A percentile compares a stretch with the other conserved stretches of the same genome.
Conservation (phyloP, 805 yeast genomes). For the Metschnikowia chrysomelidarum region DNA sequence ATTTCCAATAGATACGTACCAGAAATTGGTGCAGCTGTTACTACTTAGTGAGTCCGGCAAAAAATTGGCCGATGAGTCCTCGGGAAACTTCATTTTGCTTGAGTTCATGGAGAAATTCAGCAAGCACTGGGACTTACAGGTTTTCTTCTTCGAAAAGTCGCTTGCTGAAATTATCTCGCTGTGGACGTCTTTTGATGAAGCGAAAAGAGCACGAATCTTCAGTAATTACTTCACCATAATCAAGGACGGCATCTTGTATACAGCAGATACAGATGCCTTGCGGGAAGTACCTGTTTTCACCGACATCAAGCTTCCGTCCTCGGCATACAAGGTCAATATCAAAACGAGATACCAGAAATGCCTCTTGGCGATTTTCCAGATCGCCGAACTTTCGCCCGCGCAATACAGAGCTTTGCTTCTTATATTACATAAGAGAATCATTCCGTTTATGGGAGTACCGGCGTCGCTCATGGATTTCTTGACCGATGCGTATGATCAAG, state of each 20-base stretch:
- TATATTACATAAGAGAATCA: constrained; percentile 77
- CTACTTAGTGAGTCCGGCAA: constrained; percentile 33
- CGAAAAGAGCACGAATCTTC: constrained; percentile 21
- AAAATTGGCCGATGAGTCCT: constrained; percentile 44
- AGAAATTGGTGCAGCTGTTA: constrained; percentile 35
- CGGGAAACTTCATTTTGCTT: constrained; percentile 45
- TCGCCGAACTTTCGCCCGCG: constrained; percentile 42
- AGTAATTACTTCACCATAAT: constrained; percentile 42
- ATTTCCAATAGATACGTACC: constrained; percentile 60
- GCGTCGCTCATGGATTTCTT: constrained; percentile 88
- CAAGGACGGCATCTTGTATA: constrained; percentile 26
- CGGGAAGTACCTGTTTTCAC: constrained; percentile 28
- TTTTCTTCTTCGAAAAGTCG: constrained; percentile 57
- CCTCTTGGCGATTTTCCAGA: constrained; percentile 56
- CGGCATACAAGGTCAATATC: constrained; percentile 46
- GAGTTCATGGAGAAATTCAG: constrained; percentile 57
- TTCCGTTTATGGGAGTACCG: constrained; percentile 79
- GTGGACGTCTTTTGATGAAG: constrained; percentile 1
- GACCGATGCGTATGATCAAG: constrained; percentile 72
- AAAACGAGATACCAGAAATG: constrained; percentile 66
- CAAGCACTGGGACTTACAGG: constrained; percentile 75
- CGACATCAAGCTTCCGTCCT: constrained; percentile 36
- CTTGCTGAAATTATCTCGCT: constrained; percentile 12
- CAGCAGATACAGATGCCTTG: constrained; percentile 27
- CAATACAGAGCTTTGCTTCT: constrained; percentile 71